phyloP scores from a whole-genome alignment of 495 filamentous ascomycete genomes.

The Cercophora sp. region DNA sequence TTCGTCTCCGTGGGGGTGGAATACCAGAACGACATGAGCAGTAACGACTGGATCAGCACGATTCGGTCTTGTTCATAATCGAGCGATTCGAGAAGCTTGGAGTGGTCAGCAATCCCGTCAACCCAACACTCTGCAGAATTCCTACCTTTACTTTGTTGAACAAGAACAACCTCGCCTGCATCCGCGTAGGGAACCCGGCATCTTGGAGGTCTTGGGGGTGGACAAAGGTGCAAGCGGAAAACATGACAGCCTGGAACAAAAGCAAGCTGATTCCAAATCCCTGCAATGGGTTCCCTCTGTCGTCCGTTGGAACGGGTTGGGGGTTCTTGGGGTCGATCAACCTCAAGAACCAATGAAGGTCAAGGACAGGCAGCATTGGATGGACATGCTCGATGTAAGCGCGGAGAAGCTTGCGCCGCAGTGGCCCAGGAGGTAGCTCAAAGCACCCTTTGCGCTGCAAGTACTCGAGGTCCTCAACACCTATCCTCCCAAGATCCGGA shows the following conservation, averaged over 20 bases:
- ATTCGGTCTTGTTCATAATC: constrained; percentile 82
- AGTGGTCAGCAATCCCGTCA: background rate
- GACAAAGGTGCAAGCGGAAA: constrained; percentile 72
- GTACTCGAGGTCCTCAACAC: constrained; percentile 70
- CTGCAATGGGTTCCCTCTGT: background rate
- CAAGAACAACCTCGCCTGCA: constrained; percentile 71
- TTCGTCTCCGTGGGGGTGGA: constrained; percentile 87
- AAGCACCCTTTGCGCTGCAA: constrained; percentile 72
- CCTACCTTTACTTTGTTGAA: constrained; percentile 75
- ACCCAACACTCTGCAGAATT: background rate
- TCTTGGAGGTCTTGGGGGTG: constrained; percentile 63
- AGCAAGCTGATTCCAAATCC: constrained; percentile 64
- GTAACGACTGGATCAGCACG: constrained; percentile 73
- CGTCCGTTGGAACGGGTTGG: constrained; percentile 48
- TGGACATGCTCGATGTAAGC: constrained; percentile 80
- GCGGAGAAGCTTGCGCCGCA: constrained; percentile 71
- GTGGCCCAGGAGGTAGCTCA: constrained; percentile 57
- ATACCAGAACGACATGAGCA: constrained; percentile 90
- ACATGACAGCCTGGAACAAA: constrained; percentile 80
- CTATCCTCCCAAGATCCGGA: constrained; percentile 63
- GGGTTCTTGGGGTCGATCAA: constrained; percentile 63
- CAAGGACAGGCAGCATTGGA: constrained; percentile 84
- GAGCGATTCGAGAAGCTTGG: constrained; percentile 40
- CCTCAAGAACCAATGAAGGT: constrained; percentile 67
- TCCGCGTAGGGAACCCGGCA: constrained; percentile 66